Evolutionary conservation across 1,284 basidiomycete species (phyloP).

Genomic region (Malassezia cuniculi): DNA sequence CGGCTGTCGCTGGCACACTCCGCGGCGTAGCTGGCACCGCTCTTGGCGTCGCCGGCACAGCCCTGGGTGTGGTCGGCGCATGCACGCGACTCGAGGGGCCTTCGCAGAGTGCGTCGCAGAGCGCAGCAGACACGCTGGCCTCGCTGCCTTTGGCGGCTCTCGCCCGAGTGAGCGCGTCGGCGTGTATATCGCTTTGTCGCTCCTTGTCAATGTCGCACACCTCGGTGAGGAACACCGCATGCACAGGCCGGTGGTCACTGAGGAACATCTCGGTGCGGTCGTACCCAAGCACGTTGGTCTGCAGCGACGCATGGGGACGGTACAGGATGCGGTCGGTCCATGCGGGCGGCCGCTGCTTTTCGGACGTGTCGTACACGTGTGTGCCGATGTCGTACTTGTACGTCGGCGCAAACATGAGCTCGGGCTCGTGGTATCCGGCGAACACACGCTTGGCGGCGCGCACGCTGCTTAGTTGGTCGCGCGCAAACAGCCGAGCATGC

Average conservation of each 20-base stretch:
- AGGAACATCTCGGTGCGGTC: slow-evolving; percentile 63
- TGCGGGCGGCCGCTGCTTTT: slow-evolving; percentile 88
- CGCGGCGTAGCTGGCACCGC: too few relatives aligned
- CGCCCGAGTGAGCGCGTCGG: too few relatives aligned
- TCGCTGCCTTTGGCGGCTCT: too few relatives aligned
- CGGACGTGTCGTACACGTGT: slow-evolving; percentile 81
- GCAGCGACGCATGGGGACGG: slow-evolving; percentile 55
- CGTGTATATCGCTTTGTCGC: slow-evolving; percentile 60
- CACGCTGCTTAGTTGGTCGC: slow-evolving; percentile 51
- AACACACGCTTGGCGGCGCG: slow-evolving; percentile 52
- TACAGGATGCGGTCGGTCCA: slow-evolving; percentile 71
- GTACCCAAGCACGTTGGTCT: slow-evolving; percentile 53
- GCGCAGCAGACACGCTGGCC: too few relatives aligned
- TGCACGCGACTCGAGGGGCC: too few relatives aligned
- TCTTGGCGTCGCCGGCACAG: neutral
- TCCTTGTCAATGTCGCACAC: slow-evolving; percentile 65
- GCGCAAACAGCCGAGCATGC: slow-evolving; percentile 60
- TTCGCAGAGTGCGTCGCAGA: too few relatives aligned
- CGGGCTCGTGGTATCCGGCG: slow-evolving; percentile 71
- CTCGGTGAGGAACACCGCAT: slow-evolving; percentile 64
- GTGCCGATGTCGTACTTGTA: slow-evolving; percentile 67
- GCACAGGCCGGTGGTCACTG: slow-evolving; percentile 92
- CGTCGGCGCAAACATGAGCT: slow-evolving; percentile 72
- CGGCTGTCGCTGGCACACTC: too few relatives aligned
- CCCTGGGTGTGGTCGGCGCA: neutral